Evolutionary conservation across 805 yeast genomes (phyloP).

Genomic region (Saturnispora kantuleensis): DNA sequence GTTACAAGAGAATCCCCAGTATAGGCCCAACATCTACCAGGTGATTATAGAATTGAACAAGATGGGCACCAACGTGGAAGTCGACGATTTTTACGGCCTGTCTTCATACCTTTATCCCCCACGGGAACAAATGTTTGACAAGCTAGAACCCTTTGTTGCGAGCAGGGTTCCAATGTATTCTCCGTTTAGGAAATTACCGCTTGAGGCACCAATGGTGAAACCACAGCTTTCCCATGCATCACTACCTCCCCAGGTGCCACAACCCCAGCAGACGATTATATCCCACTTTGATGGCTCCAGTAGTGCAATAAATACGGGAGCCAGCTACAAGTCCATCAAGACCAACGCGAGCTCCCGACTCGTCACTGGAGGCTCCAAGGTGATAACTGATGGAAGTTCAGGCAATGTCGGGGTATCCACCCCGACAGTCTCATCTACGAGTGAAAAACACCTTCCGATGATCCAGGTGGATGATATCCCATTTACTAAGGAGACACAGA

Average conservation of each 20-base stretch:
- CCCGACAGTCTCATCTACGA: too few species aligned
- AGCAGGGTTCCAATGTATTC: constrained; percentile 23
- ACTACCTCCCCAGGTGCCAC: neutral
- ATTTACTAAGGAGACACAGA: too few species aligned
- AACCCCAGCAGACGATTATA: too few species aligned
- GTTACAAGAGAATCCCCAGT: constrained; percentile 72
- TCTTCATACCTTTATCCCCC: constrained; percentile 25
- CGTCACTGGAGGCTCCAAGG: too few species aligned
- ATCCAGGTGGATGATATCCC: neutral
- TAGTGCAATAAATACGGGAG: too few species aligned
- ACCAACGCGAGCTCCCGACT: too few species aligned
- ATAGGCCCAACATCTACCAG: constrained; percentile 83
- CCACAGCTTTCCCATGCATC: neutral
- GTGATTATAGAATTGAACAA: constrained; percentile 55
- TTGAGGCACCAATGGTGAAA: neutral
- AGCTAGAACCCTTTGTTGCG: constrained; percentile 23
- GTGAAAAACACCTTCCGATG: neutral
- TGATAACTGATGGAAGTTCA: too few species aligned
- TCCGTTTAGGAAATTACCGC: constrained; percentile 23
- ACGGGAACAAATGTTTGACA: constrained; percentile 20
- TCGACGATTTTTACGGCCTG: constrained; percentile 32
- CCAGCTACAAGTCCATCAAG: too few species aligned
- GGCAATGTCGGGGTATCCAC: too few species aligned
- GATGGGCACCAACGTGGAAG: constrained; percentile 31
- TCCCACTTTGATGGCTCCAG: too few species aligned